Evolutionary conservation across 495 filamentous ascomycete species (phyloP), one percentile per base, ranked within the genome.

Genomic region (Annulohypoxylon stygium): DNA sequence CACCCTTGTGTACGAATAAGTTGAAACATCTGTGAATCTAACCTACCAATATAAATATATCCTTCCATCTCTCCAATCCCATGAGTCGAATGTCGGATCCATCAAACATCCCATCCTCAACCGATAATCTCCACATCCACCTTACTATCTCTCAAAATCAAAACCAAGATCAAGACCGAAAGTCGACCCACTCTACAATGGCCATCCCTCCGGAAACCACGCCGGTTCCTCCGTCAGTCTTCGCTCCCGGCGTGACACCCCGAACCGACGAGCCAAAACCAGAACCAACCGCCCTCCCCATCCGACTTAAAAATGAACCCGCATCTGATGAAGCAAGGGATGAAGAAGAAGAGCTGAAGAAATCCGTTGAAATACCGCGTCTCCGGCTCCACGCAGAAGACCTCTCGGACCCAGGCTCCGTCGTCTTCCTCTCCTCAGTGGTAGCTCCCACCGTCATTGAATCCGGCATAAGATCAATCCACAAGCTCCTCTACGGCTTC

Each of bases 331-430:
- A 45, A 62, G 23, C 23, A 39, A 18, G 51, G 48, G n/a, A 57
- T 18, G 34, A 10, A 51, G 64, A 10, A 51, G 64, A 62, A 1
- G 48, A 64, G 0, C 41, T 61, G 25, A 14, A 65, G 43, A 11
- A 70, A 20, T 61, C 70, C 23, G 4, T 60, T 20, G 39, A 59
- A 2, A 77, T 86, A 23, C 90, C 91, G 18, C 92, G 89, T 59
- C 86, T 95, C 8, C 90, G 90, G 26, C 86, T 97, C 51, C 86
- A 92, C 64, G 80, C 91, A 51, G 84, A 90, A 61, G 92, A 96
- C 66, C 86, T 96, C 72, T 83, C 84, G 33, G 90, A 93, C 76
- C 71, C 84, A 0, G 92, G 89, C 14, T 75, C 91, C 2, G 70
- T 76, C 18, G 79, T 86, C 65, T 97, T 97, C 80, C 88, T 95